These are phyloP conservation scores for Pichia sp. DNA, from an alignment of 1,139 yeast species.

Conservation along the genomic window DNA sequence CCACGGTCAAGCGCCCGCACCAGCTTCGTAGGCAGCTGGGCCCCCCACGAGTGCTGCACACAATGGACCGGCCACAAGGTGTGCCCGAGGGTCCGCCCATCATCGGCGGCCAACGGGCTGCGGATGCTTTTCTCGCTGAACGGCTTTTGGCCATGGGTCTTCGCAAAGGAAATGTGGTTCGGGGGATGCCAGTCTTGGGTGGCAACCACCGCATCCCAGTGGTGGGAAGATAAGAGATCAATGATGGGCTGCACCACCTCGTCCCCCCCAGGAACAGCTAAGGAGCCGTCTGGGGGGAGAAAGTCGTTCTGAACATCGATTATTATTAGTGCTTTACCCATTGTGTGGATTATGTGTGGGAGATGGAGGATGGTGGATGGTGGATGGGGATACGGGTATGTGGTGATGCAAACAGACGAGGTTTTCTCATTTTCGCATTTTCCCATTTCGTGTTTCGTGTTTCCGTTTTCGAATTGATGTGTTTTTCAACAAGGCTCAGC, in stretches of 20 bases:
- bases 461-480: slow-evolving; percentile 6
- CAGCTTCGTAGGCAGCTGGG: slow-evolving; percentile 43
- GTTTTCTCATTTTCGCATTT: background rate
- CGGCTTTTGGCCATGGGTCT: slow-evolving; percentile 43
- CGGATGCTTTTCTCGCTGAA: slow-evolving; percentile 44
- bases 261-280: slow-evolving; percentile 69
- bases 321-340: slow-evolving; percentile 52
- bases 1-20: background rate
- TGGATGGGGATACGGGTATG: background rate
- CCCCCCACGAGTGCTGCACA: slow-evolving; percentile 62
- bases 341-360: background rate
- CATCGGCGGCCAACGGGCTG: slow-evolving; percentile 40
- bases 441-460: background rate
- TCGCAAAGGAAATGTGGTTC: slow-evolving; percentile 76
- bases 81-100: slow-evolving; percentile 35
- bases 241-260: slow-evolving; percentile 47
- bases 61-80: slow-evolving; percentile 91
- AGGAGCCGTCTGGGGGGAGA: slow-evolving; percentile 66
- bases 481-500: slow-evolving; percentile 9
- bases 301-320: slow-evolving; percentile 86
- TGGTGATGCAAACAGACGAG: background rate
- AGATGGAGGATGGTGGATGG: background rate
- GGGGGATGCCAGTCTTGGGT: slow-evolving; percentile 89
- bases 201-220: slow-evolving; percentile 62
- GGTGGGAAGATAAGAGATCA: slow-evolving; percentile 34